Base-by-base conservation (phyloP, 2,329 filamentous ascomycete genomes). In the Pseudogymnoascus sp. region DNA sequence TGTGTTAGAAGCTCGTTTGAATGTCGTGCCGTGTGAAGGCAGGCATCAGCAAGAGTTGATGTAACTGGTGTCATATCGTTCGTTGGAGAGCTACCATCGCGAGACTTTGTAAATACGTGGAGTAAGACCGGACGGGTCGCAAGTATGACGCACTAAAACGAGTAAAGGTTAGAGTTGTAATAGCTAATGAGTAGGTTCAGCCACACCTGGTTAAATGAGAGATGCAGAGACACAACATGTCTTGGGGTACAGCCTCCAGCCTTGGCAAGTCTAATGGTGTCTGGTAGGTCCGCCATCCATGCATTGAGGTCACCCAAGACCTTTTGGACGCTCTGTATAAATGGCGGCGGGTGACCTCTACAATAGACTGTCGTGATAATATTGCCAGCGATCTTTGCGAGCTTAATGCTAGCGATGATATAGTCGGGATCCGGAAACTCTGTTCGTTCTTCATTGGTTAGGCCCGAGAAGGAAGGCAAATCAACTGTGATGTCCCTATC, bases 401-500 rank as follows among this genome's bases (percentile, higher is more conserved):
- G 71, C 0, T 74, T 72, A 5, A 79, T 71, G 4, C 73, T 75
- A 1, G 76, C 76, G 14, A 63, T 70, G 68, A 73, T 76, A 73
- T 71, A 77, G 65, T 69, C 70, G 71, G 67, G 72, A 70, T 68
- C 70, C 71, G 74, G 75, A 73, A 75, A 72, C 68, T 74, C 65
- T 63, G 74, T 72, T 19, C 71, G 69, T 6, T 61, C 64, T 11
- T 63, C 62, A 11, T 66, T 56, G 3, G 72, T 71, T 1, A 78
- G 40, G 0, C 70, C 67, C 0, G 72, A 69, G 11, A 75, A 72
- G 0, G 76, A 76, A 0, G 79, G 79, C 5, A 78, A 66, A 26
- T 78, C 75, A 4, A 79, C 76, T 33, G 77, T 72, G 3, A 77
- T 81, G 16, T 81, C 80, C 37, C 79, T 75, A 60, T 82, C 80